A percentile compares a stretch with the other conserved stretches of the same genome.
These are phyloP conservation scores for Magnaporthales sp. DNA, from an alignment of 2,329 filamentous ascomycete species.

Conservation along the genomic window DNA sequence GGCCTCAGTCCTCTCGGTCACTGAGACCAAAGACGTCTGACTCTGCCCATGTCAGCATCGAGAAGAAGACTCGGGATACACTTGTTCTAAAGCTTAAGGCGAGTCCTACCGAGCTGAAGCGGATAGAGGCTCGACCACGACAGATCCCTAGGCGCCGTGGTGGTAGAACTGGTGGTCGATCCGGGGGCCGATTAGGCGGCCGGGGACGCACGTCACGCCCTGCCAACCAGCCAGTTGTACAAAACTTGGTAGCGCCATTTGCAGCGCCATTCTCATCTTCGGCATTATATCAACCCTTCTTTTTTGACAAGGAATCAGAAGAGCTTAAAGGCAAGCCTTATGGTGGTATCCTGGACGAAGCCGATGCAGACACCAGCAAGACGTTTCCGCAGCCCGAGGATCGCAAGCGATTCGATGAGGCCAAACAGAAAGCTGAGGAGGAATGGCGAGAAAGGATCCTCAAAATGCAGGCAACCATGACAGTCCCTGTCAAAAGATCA, in stretches of 20 bases:
- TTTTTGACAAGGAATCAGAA: constrained; percentile 81
- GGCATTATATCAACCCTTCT: constrained; percentile 68
- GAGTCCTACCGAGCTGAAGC: constrained; percentile 45
- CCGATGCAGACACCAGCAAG: constrained; percentile 82
- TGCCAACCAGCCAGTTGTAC: not conserved
- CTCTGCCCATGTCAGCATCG: constrained; percentile 24
- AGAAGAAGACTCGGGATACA: constrained; percentile 30
- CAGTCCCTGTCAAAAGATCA: constrained; percentile 52
- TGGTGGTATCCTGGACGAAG: constrained; percentile 82
- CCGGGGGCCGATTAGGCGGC: not conserved
- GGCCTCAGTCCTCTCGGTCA: constrained; percentile 44
- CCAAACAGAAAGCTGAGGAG: constrained; percentile 83
- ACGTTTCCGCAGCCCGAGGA: constrained; percentile 77
- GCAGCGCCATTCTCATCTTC: constrained; percentile 49
- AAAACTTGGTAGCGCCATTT: constrained; percentile 19
- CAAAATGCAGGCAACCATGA: constrained; percentile 53
- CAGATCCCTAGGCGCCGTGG: not conserved
- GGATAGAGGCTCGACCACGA: not conserved
- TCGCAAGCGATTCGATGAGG: constrained; percentile 78
- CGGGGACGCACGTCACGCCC: constrained; percentile 1
- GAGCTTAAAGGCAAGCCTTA: constrained; percentile 91
- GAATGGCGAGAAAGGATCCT: constrained; percentile 69
- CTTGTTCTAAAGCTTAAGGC: constrained; percentile 52
- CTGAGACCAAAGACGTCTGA: constrained; percentile 40
- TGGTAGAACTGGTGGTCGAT: not conserved